Evolutionary conservation across 2,329 filamentous ascomycete species (phyloP), one percentile per base, ranked within the genome.

Genomic region (Hymenoscyphus infarciens): DNA sequence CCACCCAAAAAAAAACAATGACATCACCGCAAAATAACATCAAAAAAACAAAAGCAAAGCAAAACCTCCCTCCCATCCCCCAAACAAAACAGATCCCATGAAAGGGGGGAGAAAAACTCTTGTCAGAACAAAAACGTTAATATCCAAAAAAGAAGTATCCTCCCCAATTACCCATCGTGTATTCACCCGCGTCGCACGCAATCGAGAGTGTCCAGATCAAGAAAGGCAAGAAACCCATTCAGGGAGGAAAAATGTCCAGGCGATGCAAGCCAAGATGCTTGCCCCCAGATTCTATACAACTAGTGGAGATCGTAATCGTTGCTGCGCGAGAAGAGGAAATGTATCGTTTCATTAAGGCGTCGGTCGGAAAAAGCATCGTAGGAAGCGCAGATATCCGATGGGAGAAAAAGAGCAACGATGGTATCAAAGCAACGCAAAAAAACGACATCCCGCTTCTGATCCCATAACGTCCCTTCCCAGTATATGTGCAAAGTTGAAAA

Each of bases 381-480:
- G 19, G 16, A n/a, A 38, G 4, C 29, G 29, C 29, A 4, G 29
- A 31, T 31, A 31, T 31, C 33, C 33, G 33, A 35, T 15, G 13
- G 13, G 31, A 33, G 11, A 53, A 38, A 39, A 54, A 25, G 19
- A 60, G 33, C 45, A 59, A 59, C 38, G 42, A 59, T 62, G 61
- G 61, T 62, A 62, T 62, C 61, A 62, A 56, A 27, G 45, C 52
- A 55, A 16, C 22, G 59, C 57, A 60, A 49, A 33, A 10, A 49
- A 25, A 54, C 13, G 6, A 59, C 10, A 38, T 25, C n/a, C 38
- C 42, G 56, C 56, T 27, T 49, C 54, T 57, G 31, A 16, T 42
- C 19, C 56, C 56, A 55, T 56, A n/a, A 54, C 38, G 27, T 55
- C 49, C 54, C 25, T 19, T 42, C 29, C 49, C 29, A 55, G 25